A percentile compares a stretch with the other conserved stretches of the same genome.
These are phyloP conservation scores for Termitomyces sp. DNA, from an alignment of 768 basidiomycete species.

Conservation along the genomic window DNA sequence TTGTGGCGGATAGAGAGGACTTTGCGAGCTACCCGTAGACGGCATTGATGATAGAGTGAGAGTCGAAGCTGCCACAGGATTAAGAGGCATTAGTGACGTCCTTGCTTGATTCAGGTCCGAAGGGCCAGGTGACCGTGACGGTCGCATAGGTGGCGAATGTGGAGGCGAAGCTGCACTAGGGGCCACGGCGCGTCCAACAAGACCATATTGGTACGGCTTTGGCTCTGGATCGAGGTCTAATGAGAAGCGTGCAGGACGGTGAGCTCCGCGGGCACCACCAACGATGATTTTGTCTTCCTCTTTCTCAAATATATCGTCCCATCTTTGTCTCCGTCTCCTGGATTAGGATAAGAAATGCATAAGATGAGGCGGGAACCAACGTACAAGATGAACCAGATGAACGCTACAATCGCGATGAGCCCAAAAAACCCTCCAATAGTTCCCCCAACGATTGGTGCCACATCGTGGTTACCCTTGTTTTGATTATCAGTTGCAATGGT, in stretches of 20 bases:
- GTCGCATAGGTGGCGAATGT: constrained; percentile 24
- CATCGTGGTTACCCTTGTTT: constrained; percentile 16
- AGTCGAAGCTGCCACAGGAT: constrained; percentile 16
- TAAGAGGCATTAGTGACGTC: constrained; percentile 23
- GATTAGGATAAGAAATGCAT: constrained; percentile 6
- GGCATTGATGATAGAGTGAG: constrained; percentile 31
- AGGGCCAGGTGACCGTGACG: constrained; percentile 8
- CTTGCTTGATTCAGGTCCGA: constrained; percentile 11
- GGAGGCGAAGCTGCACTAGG: constrained; percentile 28
- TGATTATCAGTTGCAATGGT: constrained; percentile 18
- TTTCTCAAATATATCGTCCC: constrained; percentile 49
- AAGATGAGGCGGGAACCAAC: constrained; percentile 12
- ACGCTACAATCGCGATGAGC: constrained; percentile 34
- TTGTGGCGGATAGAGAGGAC: constrained; percentile 22
- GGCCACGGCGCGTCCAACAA: constrained; percentile 43
- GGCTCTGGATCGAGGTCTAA: constrained; percentile 34
- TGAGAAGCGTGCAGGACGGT: constrained; percentile 21
- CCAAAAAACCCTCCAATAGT: constrained; percentile 51
- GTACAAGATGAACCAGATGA: constrained; percentile 48
- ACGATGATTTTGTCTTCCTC: constrained; percentile 26
- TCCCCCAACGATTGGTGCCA: constrained; percentile 49
- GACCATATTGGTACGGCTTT: constrained; percentile 58
- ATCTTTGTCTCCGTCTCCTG: constrained; percentile 40
- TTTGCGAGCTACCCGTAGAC: constrained; percentile 37
- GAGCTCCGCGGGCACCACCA: constrained; percentile 9